Evolutionary conservation across 768 basidiomycete species (phyloP).

Genomic region (Wakefieldia striispora): DNA sequence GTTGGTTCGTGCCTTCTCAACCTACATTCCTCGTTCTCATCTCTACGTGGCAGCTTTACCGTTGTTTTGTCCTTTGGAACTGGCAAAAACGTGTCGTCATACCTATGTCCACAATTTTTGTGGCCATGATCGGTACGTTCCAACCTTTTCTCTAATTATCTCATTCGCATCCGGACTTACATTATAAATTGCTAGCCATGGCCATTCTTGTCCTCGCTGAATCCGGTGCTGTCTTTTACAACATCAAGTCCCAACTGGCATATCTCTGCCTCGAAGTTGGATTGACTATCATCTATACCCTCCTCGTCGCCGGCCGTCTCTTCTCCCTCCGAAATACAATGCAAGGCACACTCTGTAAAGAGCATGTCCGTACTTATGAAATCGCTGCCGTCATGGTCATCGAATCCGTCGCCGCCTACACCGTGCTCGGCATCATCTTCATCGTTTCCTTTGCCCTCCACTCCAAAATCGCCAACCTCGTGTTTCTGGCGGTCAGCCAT

Average conservation of each 20-base stretch:
- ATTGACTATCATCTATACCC: slow-evolving; percentile 31
- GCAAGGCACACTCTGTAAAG: slow-evolving; percentile 10
- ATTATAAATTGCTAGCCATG: slow-evolving; percentile 5
- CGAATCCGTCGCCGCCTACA: slow-evolving; percentile 35
- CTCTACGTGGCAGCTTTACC: slow-evolving; percentile 5
- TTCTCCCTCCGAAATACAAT: slow-evolving; percentile 17
- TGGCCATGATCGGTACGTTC: slow-evolving; percentile 15
- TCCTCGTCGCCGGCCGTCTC: slow-evolving; percentile 31
- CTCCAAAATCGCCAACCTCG: slow-evolving; percentile 29
- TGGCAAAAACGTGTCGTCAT: slow-evolving; percentile 13
- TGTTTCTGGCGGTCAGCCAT: slow-evolving; percentile 34
- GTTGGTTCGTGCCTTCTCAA: slow-evolving; percentile 9
- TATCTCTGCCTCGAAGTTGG: slow-evolving; percentile 32
- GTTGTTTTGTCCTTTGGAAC: slow-evolving; percentile 17
- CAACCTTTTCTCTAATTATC: background rate
- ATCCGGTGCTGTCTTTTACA: slow-evolving; percentile 15
- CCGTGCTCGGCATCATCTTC: slow-evolving; percentile 28
- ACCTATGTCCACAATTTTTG: slow-evolving; percentile 14
- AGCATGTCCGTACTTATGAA: slow-evolving; percentile 24
- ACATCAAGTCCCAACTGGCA: slow-evolving; percentile 18
- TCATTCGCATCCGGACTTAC: background rate
- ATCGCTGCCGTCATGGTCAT: slow-evolving; percentile 33
- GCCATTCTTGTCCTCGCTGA: slow-evolving; percentile 14
- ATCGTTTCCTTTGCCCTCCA: slow-evolving; percentile 28
- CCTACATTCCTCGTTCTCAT: background rate